A percentile compares a stretch with the other conserved stretches of the same genome.
Conservation (phyloP, 768 basidiomycete genomes). For the Solioccasus polychromus region DNA sequence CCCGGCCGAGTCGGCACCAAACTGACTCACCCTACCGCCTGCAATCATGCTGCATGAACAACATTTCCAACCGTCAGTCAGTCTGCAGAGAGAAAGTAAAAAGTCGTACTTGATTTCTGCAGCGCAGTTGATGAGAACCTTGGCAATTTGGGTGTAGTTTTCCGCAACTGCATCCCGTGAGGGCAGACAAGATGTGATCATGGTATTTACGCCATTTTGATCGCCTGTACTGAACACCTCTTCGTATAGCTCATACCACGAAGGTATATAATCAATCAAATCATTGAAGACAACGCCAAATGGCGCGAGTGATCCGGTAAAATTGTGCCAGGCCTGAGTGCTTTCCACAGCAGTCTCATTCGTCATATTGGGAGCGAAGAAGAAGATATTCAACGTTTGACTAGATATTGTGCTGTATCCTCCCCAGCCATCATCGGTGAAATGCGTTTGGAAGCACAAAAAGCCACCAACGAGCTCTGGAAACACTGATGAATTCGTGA, state of each 20-base stretch:
- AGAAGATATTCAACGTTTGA: conserved; percentile 12
- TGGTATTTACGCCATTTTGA: neutral
- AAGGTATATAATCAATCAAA: conserved; percentile 2
- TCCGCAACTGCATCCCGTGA: conserved; percentile 9
- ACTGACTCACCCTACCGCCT: conserved; percentile 41
- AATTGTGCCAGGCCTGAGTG: conserved; percentile 34
- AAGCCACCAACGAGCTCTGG: conserved; percentile 34
- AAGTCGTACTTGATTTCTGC: conserved; percentile 6
- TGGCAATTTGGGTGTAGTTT: neutral
- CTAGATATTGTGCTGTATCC: conserved; percentile 29
- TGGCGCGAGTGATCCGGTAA: conserved; percentile 10
- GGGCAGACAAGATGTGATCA: conserved; percentile 8
- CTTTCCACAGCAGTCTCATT: conserved; percentile 34
- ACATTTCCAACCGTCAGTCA: neutral
- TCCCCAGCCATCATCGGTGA: conserved; percentile 45
- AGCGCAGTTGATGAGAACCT: conserved; percentile 5
- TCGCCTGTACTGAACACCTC: neutral
- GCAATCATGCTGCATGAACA: conserved; percentile 32
- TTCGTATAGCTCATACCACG: conserved; percentile 6
- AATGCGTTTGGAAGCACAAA: conserved; percentile 31
- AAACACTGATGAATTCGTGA: conserved; percentile 29
- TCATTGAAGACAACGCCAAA: conserved; percentile 4
- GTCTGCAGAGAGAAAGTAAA: neutral
- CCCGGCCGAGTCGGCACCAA: conserved; percentile 37
- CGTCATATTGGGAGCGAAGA: conserved; percentile 36